These are phyloP conservation scores for Emmonsia crescens DNA, from an alignment of 2,329 filamentous ascomycete species.

Conservation along the genomic window DNA sequence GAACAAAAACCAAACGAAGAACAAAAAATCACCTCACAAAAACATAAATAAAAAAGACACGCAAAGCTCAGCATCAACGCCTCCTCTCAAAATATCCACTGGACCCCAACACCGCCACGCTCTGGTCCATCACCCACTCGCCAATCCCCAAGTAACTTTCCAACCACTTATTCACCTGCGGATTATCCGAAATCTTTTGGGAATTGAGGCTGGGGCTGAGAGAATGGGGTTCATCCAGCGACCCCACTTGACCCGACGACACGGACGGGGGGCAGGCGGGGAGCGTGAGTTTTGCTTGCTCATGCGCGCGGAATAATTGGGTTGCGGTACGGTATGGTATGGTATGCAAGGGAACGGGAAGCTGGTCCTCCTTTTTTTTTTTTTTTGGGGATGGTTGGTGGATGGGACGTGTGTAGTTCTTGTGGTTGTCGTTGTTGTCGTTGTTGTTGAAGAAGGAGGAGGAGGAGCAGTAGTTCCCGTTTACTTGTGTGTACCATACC, in stretches of 20 bases:
- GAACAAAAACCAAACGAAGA: no score
- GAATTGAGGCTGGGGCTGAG: conserved; percentile 65
- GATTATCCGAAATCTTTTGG: conserved; percentile 72
- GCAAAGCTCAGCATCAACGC: conserved; percentile 7
- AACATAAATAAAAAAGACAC: no score
- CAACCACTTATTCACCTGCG: conserved; percentile 77
- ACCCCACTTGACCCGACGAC: conserved; percentile 6
- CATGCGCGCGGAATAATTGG: no score
- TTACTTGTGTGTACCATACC: background rate
- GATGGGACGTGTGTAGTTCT: background rate
- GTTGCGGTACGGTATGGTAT: background rate
- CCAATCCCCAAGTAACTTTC: conserved; percentile 88
- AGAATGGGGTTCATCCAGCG: conserved; percentile 18
- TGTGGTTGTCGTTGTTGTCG: background rate
- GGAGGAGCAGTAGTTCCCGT: background rate
- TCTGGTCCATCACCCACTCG: conserved; percentile 98
- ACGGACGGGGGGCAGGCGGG: background rate
- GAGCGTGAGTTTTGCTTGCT: no score
- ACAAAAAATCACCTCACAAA: no score
- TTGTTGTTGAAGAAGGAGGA: no score
- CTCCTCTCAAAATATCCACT: conserved; percentile 84
- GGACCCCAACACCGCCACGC: conserved; percentile 78
- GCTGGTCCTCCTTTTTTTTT: background rate
- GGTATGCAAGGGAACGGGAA: background rate
- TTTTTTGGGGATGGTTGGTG: no score